Base-by-base conservation (phyloP, 768 basidiomycete genomes). In the Tephrocybe sp. region DNA sequence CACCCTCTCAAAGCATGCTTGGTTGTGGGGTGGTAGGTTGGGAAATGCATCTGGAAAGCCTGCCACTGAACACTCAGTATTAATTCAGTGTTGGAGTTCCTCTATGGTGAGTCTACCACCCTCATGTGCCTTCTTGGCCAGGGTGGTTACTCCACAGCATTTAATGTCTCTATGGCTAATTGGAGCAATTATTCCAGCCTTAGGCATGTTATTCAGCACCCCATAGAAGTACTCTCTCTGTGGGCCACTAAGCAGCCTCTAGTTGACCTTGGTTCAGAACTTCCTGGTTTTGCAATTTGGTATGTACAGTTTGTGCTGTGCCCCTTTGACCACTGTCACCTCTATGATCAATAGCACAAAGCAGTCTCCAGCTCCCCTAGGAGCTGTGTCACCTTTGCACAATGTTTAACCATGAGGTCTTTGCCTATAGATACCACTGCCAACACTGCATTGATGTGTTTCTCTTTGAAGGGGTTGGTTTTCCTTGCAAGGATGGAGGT, bases 101-200 rank as follows among this genome's bases (percentile, higher is more conserved):
- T 71, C 68, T 0, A 68, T 36, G 0, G 65, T 59, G 3, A 74
- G 46, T 0, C 73, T 68, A 0, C 50, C 58, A 0, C 58, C 58
- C 4, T 70, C 60, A 23, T 71, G 68, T 14, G 60, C 69, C 45
- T 78, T 77, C 49, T 67, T 59, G 0, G 70, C 72, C 0, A 79
- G 55, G 0, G 63, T 71, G 0, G 67, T 74, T 0, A 64, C 61
- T 0, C 64, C 57, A 1, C 70, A 60, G 24, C 68, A 70, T 47
- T 73, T 72, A 10, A 76, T 70, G 2, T 70, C 63, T 4, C 55
- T 41, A 4, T 66, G 63, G 10, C 60, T 40, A 15, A 72, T 67
- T 0, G 52, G 64, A 1, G 39, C 54, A 12, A 76, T 67, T 8
- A 78, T 65, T 0, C 65, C 70, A 0, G 73, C 70, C 0, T 38